phyloP scores from a whole-genome alignment of 169 alveolate species.

The Cyclospora cayetanensis region DNA sequence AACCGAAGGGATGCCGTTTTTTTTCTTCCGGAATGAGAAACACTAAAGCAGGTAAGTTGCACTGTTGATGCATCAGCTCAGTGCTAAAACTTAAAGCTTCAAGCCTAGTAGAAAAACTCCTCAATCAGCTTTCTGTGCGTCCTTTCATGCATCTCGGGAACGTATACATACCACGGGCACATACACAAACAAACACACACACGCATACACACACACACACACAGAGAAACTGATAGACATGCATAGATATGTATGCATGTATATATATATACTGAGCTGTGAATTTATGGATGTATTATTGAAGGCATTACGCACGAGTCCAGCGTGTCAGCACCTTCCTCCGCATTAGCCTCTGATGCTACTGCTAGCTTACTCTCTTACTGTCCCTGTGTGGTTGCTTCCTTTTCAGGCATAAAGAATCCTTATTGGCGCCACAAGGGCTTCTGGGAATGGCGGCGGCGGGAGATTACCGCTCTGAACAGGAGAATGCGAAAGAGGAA shows the following conservation, averaged over 20 bases:
- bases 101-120: background rate
- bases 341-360: too few species aligned
- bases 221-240: background rate
- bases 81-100: background rate
- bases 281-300: too few species aligned
- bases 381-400: background rate
- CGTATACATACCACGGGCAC: background rate
- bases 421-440: conserved; percentile 61
- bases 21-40: conserved; percentile 19
- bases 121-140: background rate
- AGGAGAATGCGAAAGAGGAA: background rate
- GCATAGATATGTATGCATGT: background rate
- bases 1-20: too few species aligned
- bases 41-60: background rate
- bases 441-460: conserved; percentile 61
- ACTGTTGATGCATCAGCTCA: background rate
- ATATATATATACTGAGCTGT: background rate
- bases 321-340: too few species aligned
- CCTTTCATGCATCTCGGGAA: background rate
- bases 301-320: too few species aligned
- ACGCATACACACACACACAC: background rate
- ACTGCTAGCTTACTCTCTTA: background rate
- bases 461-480: background rate
- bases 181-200: background rate
- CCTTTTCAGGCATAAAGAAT: background rate